Conservation (phyloP, 257 asterid species). For the Solanum phureja region DNA sequence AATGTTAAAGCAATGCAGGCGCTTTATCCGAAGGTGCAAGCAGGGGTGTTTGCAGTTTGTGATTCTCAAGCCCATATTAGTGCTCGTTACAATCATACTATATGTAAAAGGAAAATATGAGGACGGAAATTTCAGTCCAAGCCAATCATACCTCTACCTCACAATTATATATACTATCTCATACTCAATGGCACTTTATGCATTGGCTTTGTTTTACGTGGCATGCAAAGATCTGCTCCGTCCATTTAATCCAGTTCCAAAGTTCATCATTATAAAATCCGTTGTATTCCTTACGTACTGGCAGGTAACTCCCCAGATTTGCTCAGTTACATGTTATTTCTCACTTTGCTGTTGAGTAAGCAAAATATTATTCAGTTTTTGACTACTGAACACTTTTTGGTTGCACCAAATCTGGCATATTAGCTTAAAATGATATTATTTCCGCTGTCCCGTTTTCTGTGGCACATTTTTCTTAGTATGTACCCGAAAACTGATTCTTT, state of each 20-base stretch:
- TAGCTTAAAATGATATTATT: neutral
- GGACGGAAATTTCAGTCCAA: conserved; percentile 87
- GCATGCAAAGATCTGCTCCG: conserved; percentile 94
- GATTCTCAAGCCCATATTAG: conserved; percentile 88
- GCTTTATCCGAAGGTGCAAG: conserved; percentile 92
- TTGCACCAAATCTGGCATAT: neutral
- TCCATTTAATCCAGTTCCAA: conserved; percentile 98
- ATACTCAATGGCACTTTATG: conserved; percentile 87
- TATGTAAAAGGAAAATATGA: conserved; percentile 87
- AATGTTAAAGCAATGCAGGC: conserved; percentile 45
- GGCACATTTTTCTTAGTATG: neutral
- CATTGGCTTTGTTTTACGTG: conserved; percentile 82
- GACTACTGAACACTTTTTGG: neutral
- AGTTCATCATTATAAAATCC: conserved; percentile 86
- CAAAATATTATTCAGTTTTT: neutral
- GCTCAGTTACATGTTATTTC: neutral
- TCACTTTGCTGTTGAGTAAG: neutral
- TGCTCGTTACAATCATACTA: conserved; percentile 61
- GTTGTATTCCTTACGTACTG: conserved; percentile 96
- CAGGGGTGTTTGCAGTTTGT: conserved; percentile 98
- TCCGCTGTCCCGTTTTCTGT: neutral
- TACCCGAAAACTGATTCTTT: neutral
- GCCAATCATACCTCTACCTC: conserved; percentile 85
- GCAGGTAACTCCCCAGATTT: conserved; percentile 49
- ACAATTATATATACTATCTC: conserved; percentile 91